Base-by-base conservation (phyloP, 176 grass and related monocot species). In the Dactylis glomerata region DNA sequence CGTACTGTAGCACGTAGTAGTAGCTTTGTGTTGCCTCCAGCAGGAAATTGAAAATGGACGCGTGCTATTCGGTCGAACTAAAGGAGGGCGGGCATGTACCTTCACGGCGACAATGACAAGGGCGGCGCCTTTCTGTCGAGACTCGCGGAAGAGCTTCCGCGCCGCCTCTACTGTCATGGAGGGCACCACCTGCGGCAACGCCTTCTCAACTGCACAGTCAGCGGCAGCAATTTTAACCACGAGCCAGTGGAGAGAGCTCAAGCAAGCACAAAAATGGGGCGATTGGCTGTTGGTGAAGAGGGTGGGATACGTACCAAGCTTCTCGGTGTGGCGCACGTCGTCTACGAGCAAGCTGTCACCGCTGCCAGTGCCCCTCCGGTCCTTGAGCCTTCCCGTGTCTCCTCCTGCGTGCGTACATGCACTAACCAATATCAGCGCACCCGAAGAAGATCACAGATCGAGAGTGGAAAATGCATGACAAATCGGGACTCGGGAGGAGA, bases 51-150 rank as follows among this genome's bases (percentile, higher is more conserved):
- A 57, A 19, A 32, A 31, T 28, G 55, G 24, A 78, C 22, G 37
- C 55, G 9, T 12, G 58, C 4, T 19, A 16, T 62, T 15, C 26
- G 12, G 3, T 30, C 13, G 5, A 68, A 17, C 31, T 2, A 41
- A 65, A 6, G 9, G 8, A 33, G 31, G 5, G 47, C 5, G 27
- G 19, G 8, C 5, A 23, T 8, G 1, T 86, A 97, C 88, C 88
- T 97, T 97, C 13, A 92, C 83, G 50, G 92, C 89, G 61, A 92
- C 81, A 46, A 86, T 89, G 69, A 97, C 94, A 1, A 89, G 71
- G 23, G 92, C 94, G 54, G 82, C 83, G 66, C 92, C 89, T 58
- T 83, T 87, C 64, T 83, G 34, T 10, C 92, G 73, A 32, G 94
- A 92, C 80, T 91, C 88, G 83, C 86, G 84, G 68, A 92, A 94